Evolutionary conservation across 2,329 filamentous ascomycete genomes (phyloP), one percentile per base, ranked within the genome.

Genomic region (Didymellaceae sp.): DNA sequence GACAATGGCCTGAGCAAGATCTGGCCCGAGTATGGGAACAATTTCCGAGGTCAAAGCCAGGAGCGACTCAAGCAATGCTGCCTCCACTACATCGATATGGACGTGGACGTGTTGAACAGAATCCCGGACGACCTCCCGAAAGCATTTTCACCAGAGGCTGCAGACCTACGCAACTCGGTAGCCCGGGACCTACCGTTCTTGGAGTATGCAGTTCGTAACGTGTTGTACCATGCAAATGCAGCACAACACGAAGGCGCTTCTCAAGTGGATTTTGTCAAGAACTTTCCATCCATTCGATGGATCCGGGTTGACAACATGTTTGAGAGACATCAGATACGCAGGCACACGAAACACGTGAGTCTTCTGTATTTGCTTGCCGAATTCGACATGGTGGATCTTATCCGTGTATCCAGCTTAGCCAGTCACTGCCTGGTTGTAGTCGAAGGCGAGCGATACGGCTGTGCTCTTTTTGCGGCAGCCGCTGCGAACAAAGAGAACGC

Each of bases 31-130:
- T 48, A 72, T 26, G 53, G 42, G n/a, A 51, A 40, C 3, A 69
- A 74, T 21, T 65, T 75, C 16, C 45, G 67, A 21, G 62, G 67
- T 0, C 43, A 56, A 28, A 71, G 77, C 38, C 73, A 83, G 31
- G 74, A 81, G 1, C 60, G 44, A 14, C 61, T 82, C 5, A 52
- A 54, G 17, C 48, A 65, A 26, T 77, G 74, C 45, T 83, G 80
- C 52, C 41, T 66, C 2, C 46, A 42, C 1, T 78, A 82, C 48
- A 52, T 82, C 2, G 58, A 35, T 13, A 37, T 63, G 18, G 56
- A 67, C 46, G 54, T 31, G 1, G 25, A 35, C 9, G 14, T 40
- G 5, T n/a, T 32, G 4, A 16, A 38, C 16, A n/a, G n/a, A n/a
- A n/a, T 38, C 9, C 10, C 33, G 6, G 21, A 33, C 5, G 21